Conservation (phyloP, 1,284 basidiomycete genomes). For the Schizophyllum commune region DNA sequence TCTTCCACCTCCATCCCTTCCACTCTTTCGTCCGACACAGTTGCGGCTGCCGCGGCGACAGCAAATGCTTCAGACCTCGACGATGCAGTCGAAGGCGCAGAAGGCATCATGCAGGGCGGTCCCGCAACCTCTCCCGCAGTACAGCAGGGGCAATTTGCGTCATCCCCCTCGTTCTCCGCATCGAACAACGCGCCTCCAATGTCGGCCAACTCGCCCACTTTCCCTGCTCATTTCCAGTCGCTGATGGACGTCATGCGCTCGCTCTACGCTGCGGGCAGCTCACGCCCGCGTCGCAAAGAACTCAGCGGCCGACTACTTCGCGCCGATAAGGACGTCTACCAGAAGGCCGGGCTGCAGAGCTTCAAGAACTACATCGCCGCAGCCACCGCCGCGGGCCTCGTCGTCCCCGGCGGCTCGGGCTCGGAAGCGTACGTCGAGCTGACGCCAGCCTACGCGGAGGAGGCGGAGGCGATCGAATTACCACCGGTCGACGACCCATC, state of each 20-base stretch:
- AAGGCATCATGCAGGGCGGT: no score
- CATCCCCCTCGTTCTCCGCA: no score
- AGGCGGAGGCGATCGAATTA: not conserved
- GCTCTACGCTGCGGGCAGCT: not conserved
- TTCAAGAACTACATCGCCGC: conserved; percentile 39
- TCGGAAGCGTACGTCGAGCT: conserved; percentile 41
- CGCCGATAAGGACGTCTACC: conserved; percentile 28
- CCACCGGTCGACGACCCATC: not conserved
- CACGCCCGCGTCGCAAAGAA: not conserved
- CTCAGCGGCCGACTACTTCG: not conserved
- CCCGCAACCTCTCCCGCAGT: no score
- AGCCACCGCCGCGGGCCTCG: conserved; percentile 36
- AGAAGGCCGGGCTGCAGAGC: conserved; percentile 30
- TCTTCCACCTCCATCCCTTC: no score
- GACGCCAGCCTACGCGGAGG: not conserved
- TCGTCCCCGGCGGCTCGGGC: conserved; percentile 38
- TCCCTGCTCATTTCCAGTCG: not conserved
- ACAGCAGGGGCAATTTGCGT: no score
- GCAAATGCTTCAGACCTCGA: no score
- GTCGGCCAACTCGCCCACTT: not conserved
- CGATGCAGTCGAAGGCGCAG: no score
- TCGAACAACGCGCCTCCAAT: no score
- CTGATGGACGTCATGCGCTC: not conserved
- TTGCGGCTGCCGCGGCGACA: no score
- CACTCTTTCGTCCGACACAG: no score